phyloP scores from a whole-genome alignment of 352 stramenopile genomes.

The Pythium guiyangense region DNA sequence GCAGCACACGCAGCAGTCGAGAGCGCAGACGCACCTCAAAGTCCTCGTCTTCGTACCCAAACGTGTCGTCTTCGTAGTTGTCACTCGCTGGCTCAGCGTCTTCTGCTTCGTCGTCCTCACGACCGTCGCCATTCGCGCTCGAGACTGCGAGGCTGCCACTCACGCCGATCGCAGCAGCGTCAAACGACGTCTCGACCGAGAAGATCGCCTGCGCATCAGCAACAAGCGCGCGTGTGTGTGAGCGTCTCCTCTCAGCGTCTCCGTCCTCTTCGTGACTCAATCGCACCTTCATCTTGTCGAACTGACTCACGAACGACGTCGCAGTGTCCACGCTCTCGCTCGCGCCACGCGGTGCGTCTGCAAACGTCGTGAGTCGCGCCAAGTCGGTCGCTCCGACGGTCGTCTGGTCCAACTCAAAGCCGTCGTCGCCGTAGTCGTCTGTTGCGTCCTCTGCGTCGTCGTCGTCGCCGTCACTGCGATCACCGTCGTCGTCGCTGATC shows the following conservation, averaged over 20 bases:
- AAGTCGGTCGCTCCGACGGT: constrained; percentile 16
- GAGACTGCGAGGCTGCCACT: constrained; percentile 1
- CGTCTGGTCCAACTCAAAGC: constrained; percentile 61
- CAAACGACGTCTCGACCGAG: constrained; percentile 17
- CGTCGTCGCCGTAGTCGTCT: constrained; percentile 56
- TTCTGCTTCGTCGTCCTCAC: constrained; percentile 7
- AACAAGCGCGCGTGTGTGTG: too few species aligned
- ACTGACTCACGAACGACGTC: constrained; percentile 24
- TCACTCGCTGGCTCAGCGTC: neutral
- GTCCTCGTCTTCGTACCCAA: constrained; percentile 78
- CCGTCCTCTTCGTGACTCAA: neutral
- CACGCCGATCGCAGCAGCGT: constrained; percentile 3
- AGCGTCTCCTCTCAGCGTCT: neutral
- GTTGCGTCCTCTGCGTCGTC: constrained; percentile 13
- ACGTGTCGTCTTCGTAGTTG: constrained; percentile 24
- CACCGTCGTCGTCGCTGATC: constrained; percentile 3
- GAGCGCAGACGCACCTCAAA: constrained; percentile 36
- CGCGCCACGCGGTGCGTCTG: constrained; percentile 1
- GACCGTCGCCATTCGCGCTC: neutral
- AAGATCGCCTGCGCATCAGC: constrained; percentile 15
- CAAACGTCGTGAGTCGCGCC: neutral
- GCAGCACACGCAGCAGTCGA: neutral
- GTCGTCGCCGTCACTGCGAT: constrained; percentile 11
- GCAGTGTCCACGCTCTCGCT: constrained; percentile 5
- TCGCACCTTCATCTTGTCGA: constrained; percentile 35